Conservation (phyloP, 1,284 basidiomycete genomes). For the Singerocomus inundabilis region DNA sequence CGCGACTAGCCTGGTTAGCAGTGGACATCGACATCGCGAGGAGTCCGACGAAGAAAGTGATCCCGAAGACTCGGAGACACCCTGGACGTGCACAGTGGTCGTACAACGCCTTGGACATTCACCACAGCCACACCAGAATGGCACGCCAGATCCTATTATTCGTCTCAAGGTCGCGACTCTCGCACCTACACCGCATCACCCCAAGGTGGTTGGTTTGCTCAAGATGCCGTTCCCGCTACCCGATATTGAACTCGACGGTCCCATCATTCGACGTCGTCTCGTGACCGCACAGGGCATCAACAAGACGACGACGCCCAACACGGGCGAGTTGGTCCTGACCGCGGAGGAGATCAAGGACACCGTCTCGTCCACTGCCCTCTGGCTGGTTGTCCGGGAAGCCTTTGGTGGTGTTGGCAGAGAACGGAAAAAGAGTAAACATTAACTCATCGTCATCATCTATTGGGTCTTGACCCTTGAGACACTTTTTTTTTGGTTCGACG, state of each 20-base stretch:
- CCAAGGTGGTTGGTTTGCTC: conserved; percentile 89
- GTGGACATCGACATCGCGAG: conserved; percentile 29
- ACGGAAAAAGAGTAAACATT: conserved; percentile 65
- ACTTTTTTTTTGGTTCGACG: not conserved
- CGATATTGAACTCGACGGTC: conserved; percentile 66
- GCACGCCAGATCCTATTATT: conserved; percentile 24
- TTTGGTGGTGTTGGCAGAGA: conserved; percentile 88
- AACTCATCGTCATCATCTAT: conserved; percentile 9
- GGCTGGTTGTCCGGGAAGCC: conserved; percentile 89
- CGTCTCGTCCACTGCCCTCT: conserved; percentile 84
- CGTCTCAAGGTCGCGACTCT: conserved; percentile 74
- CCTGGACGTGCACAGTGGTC: conserved; percentile 84
- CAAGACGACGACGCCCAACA: conserved; percentile 35
- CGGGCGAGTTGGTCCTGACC: conserved; percentile 59
- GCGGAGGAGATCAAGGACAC: conserved; percentile 96
- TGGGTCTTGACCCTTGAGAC: not conserved
- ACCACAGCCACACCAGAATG: conserved; percentile 3
- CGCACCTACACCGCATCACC: conserved; percentile 93
- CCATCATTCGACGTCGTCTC: conserved; percentile 51
- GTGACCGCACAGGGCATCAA: conserved; percentile 44
- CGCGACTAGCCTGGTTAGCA: conserved; percentile 19
- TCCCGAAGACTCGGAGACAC: conserved; percentile 93
- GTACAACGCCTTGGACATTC: conserved; percentile 39
- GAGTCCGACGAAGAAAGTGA: conserved; percentile 75
- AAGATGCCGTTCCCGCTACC: conserved; percentile 86